phyloP scores from a whole-genome alignment of 345 rosid genomes.

The Acer saccharum region DNA sequence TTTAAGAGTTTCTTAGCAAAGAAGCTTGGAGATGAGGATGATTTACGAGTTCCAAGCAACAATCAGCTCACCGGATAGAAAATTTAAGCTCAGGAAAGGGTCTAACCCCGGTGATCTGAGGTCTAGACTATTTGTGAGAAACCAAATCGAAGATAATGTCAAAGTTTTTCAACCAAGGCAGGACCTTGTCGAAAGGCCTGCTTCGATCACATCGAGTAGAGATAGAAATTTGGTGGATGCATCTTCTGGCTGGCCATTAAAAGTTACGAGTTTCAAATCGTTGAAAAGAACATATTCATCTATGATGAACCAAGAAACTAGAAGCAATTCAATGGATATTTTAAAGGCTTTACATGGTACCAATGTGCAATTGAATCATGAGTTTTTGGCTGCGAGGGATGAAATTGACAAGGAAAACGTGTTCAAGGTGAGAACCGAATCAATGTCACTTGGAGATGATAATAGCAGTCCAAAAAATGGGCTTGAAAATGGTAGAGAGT shows the following conservation, averaged over 20 bases:
- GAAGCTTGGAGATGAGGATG: conserved; percentile 36
- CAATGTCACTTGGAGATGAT: conserved; percentile 28
- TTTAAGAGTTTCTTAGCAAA: conserved; percentile 33
- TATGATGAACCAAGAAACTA: conserved; percentile 29
- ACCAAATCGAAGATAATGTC: conserved; percentile 24
- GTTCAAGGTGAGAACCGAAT: conserved; percentile 39
- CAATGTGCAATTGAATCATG: conserved; percentile 19
- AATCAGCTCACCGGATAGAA: conserved; percentile 22
- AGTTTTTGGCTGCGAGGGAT: conserved; percentile 20
- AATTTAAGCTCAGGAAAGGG: conserved; percentile 28
- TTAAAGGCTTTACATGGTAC: conserved; percentile 19
- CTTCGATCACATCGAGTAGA: conserved; percentile 22
- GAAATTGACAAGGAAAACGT: conserved; percentile 29
- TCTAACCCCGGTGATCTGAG: conserved; percentile 18
- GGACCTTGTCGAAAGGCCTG: conserved; percentile 26
- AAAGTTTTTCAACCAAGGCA: conserved; percentile 22
- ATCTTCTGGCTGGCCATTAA: conserved; percentile 24
- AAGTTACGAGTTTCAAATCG: conserved; percentile 29
- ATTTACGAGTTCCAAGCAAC: conserved; percentile 37
- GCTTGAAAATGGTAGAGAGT: conserved; percentile 22
- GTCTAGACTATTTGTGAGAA: conserved; percentile 19
- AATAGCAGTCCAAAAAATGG: conserved; percentile 30
- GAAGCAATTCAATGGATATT: conserved; percentile 28
- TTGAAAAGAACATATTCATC: conserved; percentile 34
- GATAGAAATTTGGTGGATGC: conserved; percentile 26